Conservation (phyloP, 164 flowering plant genomes). For the Magnolia officinalis region DNA sequence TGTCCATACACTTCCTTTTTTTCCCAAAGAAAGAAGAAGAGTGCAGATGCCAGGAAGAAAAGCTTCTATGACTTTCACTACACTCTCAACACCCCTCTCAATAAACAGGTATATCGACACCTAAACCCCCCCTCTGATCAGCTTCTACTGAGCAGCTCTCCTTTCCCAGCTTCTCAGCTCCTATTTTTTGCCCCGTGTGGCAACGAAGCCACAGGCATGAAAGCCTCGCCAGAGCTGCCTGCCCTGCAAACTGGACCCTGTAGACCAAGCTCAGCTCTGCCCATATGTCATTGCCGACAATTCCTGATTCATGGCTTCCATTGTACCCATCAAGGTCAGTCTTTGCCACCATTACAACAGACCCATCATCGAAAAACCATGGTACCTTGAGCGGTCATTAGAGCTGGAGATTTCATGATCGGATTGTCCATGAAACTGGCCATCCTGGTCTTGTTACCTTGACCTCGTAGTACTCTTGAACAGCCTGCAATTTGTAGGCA, state of each 20-base stretch:
- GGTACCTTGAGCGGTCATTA: neutral
- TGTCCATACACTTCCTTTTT: neutral
- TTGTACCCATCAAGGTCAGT: constrained; percentile 80
- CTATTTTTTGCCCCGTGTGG: constrained; percentile 27
- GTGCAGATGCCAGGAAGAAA: neutral
- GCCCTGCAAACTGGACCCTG: constrained; percentile 58
- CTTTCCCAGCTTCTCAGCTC: constrained; percentile 25
- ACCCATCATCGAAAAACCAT: constrained; percentile 48
- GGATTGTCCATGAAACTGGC: constrained; percentile 15
- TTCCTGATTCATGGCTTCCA: constrained; percentile 21
- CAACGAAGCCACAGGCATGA: constrained; percentile 61
- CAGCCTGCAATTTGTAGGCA: constrained; percentile 48
- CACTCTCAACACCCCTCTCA: constrained; percentile 20
- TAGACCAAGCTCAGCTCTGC: constrained; percentile 53
- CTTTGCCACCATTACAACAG: constrained; percentile 67
- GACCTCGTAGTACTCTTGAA: constrained; percentile 50
- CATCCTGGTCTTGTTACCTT: constrained; percentile 26
- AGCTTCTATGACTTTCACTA: neutral
- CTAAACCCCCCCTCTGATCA: constrained; percentile 42
- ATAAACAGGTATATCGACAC: constrained; percentile 64
- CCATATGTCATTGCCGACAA: constrained; percentile 45
- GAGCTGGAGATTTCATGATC: constrained; percentile 1
- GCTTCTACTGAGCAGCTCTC: constrained; percentile 40
- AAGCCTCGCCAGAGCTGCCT: constrained; percentile 62
- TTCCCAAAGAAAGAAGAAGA: no score